phyloP scores from a whole-genome alignment of 768 basidiomycete genomes.

The Tulasnella sp. region DNA sequence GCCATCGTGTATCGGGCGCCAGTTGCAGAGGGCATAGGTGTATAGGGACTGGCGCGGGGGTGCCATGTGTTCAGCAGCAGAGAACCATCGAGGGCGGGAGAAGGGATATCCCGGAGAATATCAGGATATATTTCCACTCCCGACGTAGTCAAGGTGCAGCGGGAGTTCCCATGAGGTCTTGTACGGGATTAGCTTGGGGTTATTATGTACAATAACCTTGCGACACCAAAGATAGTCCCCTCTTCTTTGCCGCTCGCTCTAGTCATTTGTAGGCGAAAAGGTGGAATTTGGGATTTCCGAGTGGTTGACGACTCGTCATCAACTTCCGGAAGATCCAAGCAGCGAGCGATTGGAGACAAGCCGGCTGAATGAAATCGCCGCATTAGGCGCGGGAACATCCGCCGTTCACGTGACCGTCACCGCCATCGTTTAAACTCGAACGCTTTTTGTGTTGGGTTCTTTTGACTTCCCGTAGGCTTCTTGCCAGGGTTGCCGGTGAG shows the following conservation, averaged over 20 bases:
- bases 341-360: not conserved
- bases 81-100: not conserved
- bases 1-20: not conserved
- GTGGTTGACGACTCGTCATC: not conserved
- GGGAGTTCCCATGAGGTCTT: not conserved
- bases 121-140: not conserved
- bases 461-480: not conserved
- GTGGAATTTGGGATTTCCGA: not conserved
- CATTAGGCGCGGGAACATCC: not conserved
- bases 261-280: constrained; percentile 5
- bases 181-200: not conserved
- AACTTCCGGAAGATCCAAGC: not conserved
- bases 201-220: constrained; percentile 1
- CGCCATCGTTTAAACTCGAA: constrained; percentile 3
- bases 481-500: not conserved
- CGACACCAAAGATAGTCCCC: not conserved
- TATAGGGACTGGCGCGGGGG: not conserved
- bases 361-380: constrained; percentile 11
- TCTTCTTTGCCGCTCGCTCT: not conserved
- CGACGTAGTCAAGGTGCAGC: constrained; percentile 1
- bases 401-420: not conserved
- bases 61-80: constrained; percentile 5
- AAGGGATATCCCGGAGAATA: not conserved
- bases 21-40: not conserved
- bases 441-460: not conserved